A percentile compares a stretch with the other conserved stretches of the same genome.
phyloP scores from a whole-genome alignment of 352 stramenopile species.

The Phytophthora nicotianae region DNA sequence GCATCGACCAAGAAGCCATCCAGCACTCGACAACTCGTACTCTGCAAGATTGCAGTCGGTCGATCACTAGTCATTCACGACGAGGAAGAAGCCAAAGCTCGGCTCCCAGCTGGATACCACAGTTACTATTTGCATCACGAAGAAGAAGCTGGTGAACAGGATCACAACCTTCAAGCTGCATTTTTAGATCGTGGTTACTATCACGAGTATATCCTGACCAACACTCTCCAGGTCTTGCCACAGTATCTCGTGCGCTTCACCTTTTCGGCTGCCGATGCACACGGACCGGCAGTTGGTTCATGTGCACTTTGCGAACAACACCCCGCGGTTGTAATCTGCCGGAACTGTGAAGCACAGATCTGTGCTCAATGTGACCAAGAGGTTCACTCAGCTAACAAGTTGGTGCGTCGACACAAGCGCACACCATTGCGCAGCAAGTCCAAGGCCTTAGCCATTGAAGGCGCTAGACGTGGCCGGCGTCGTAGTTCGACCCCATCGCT shows the following conservation, averaged over 20 bases:
- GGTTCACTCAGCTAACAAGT: conserved; percentile 83
- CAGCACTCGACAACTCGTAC: conserved; percentile 58
- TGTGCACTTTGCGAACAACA: conserved; percentile 76
- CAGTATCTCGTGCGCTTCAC: conserved; percentile 76
- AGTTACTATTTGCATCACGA: conserved; percentile 65
- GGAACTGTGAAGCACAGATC: conserved; percentile 70
- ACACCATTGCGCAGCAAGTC: conserved; percentile 38
- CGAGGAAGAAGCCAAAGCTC: conserved; percentile 49
- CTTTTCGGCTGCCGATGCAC: conserved; percentile 40
- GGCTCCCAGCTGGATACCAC: conserved; percentile 67
- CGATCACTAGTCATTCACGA: conserved; percentile 52
- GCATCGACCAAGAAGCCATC: conserved; percentile 25
- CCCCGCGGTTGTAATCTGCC: conserved; percentile 53
- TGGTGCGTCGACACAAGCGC: conserved; percentile 73
- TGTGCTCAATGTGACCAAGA: conserved; percentile 69
- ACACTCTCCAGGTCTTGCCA: conserved; percentile 66
- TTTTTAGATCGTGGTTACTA: conserved; percentile 51
- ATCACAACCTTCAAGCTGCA: conserved; percentile 16
- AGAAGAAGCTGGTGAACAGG: conserved; percentile 14
- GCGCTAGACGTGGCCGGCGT: conserved; percentile 32
- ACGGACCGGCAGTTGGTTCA: conserved; percentile 24
- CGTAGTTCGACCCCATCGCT: conserved; percentile 46
- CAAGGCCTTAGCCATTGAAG: conserved; percentile 20
- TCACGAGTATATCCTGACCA: conserved; percentile 80
- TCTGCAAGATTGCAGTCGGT: conserved; percentile 80